A percentile compares a stretch with the other conserved stretches of the same genome.
Evolutionary conservation across 441 rosid species (phyloP).

Genomic region (Macaranga tanarius): DNA sequence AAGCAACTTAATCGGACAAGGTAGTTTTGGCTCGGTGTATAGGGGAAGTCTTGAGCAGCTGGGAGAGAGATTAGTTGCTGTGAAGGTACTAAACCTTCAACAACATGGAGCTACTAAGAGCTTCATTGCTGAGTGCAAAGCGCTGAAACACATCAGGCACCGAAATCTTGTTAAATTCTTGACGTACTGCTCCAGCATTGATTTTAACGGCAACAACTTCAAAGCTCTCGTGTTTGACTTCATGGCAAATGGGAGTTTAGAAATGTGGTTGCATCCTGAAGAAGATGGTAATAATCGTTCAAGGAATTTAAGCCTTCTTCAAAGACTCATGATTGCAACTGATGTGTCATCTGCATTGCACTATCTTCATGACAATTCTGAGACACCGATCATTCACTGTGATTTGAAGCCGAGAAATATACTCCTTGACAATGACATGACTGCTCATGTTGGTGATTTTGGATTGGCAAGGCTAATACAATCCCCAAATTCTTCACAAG

Average conservation of each 20-base stretch:
- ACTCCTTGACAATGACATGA: constrained; percentile 26
- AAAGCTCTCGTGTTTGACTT: constrained; percentile 30
- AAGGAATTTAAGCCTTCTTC: constrained; percentile 15
- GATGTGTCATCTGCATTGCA: constrained; percentile 32
- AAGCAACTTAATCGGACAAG: constrained; percentile 26
- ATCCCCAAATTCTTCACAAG: not conserved
- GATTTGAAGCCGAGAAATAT: constrained; percentile 27
- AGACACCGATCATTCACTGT: constrained; percentile 20
- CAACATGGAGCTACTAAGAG: constrained; percentile 27
- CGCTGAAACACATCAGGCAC: constrained; percentile 28
- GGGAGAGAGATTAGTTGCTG: constrained; percentile 9
- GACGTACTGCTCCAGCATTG: constrained; percentile 29
- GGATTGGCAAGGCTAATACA: constrained; percentile 9
- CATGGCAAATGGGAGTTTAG: constrained; percentile 32
- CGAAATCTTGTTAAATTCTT: constrained; percentile 28
- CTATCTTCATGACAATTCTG: constrained; percentile 33
- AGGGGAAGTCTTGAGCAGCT: constrained; percentile 16
- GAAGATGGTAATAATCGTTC: not conserved
- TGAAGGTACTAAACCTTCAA: constrained; percentile 31
- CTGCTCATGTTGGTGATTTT: constrained; percentile 18
- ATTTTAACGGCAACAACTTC: constrained; percentile 29
- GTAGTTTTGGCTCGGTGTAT: constrained; percentile 31
- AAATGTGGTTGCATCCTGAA: constrained; percentile 28
- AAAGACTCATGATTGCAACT: constrained; percentile 29
- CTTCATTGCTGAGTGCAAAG: constrained; percentile 28